phyloP scores from a whole-genome alignment of 2,329 filamentous ascomycete genomes.

The Coniochaeta ligniaria region DNA sequence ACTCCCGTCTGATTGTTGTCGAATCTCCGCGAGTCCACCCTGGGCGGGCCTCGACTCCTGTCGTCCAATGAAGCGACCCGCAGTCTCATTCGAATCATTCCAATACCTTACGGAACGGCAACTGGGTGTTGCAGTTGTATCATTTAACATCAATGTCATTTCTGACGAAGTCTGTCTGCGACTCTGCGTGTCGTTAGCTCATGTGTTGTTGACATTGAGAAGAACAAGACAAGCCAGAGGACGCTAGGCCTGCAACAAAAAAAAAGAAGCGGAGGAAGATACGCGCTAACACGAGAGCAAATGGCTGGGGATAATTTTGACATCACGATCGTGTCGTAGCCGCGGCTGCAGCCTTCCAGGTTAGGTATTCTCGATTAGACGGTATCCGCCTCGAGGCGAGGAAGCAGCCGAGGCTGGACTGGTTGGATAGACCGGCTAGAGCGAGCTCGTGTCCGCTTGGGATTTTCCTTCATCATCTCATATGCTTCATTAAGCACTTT shows the following conservation, averaged over 20 bases:
- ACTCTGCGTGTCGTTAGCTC: neutral
- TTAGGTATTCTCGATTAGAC: neutral
- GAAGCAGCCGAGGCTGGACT: neutral
- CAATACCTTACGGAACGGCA: neutral
- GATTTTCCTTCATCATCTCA: neutral
- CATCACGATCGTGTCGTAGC: no score
- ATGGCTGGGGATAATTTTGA: neutral
- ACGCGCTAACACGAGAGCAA: neutral
- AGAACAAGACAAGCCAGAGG: neutral
- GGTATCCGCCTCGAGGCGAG: neutral
- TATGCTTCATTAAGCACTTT: neutral
- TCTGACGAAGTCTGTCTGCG: neutral
- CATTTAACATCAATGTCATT: neutral
- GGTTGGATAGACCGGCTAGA: neutral
- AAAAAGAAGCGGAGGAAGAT: neutral
- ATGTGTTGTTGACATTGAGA: no score
- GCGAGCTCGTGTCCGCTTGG: neutral
- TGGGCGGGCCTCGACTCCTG: neutral
- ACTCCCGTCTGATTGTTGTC: neutral
- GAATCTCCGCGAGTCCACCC: slow-evolving; percentile 1
- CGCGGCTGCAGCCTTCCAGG: no score
- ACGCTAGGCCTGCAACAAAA: neutral
- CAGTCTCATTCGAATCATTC: neutral
- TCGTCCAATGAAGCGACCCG: neutral
- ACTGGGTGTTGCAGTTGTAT: no score